phyloP scores from a whole-genome alignment of 2,329 filamentous ascomycete species.

The Chrysoporthe cubensis region DNA sequence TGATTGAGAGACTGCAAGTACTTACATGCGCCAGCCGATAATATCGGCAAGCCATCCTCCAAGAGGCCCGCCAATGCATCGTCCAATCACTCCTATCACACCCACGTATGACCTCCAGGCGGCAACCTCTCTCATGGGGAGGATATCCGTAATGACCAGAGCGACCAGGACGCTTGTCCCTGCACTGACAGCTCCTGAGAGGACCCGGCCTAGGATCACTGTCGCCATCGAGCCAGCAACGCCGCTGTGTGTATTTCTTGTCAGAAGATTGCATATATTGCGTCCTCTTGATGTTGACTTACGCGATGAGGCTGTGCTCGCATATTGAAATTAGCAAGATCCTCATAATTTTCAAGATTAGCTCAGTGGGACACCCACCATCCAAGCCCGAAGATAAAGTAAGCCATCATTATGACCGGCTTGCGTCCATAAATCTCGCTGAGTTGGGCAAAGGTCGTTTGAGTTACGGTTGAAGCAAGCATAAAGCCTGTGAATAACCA shows the following conservation, averaged over 20 bases:
- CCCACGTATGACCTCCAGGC: conserved; percentile 59
- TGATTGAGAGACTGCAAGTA: neutral
- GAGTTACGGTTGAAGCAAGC: conserved; percentile 54
- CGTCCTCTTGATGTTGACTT: conserved; percentile 24
- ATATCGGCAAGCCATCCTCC: conserved; percentile 65
- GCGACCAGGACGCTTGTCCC: conserved; percentile 56
- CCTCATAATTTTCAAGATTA: neutral
- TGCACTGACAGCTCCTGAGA: conserved; percentile 56
- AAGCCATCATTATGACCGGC: conserved; percentile 51
- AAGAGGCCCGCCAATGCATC: conserved; percentile 57
- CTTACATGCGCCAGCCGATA: conserved; percentile 68
- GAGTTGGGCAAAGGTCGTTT: conserved; percentile 59
- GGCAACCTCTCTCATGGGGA: conserved; percentile 56
- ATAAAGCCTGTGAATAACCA: conserved; percentile 60
- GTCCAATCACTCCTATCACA: conserved; percentile 53
- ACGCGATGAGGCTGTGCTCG: conserved; percentile 35
- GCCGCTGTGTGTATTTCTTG: conserved; percentile 37
- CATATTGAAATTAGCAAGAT: neutral
- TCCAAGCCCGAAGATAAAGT: conserved; percentile 53
- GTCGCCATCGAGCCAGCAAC: conserved; percentile 50
- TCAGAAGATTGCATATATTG: neutral
- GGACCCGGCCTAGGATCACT: conserved; percentile 54
- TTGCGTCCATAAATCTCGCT: conserved; percentile 63
- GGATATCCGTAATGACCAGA: conserved; percentile 57
- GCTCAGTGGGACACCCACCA: conserved; percentile 43